Evolutionary conservation across 306 rosid genomes (phyloP).

Genomic region (Prunus campanulata): DNA sequence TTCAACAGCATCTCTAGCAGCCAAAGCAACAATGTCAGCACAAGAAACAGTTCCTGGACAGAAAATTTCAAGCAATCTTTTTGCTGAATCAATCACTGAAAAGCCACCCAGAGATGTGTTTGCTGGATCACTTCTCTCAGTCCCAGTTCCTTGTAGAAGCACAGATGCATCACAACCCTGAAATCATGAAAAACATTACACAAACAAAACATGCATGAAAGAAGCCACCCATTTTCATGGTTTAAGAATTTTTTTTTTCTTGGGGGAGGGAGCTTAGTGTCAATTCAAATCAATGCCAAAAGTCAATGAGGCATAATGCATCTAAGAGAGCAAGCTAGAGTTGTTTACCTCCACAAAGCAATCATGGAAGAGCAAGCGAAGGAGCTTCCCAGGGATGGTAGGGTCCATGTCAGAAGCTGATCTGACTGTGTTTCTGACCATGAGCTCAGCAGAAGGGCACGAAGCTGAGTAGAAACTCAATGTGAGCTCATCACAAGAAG

Average conservation of each 20-base stretch:
- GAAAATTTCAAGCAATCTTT: slow-evolving; percentile 56
- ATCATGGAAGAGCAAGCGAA: slow-evolving; percentile 88
- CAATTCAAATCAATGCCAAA: not conserved
- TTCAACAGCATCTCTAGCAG: slow-evolving; percentile 94
- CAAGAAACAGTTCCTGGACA: slow-evolving; percentile 89
- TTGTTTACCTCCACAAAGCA: slow-evolving; percentile 87
- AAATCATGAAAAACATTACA: not conserved
- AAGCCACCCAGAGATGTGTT: slow-evolving; percentile 79
- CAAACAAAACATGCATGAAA: not conserved
- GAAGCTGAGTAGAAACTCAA: slow-evolving; percentile 64
- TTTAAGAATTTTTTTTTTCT: too few relatives aligned
- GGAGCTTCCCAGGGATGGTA: slow-evolving; percentile 83
- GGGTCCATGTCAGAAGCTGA: slow-evolving; percentile 69
- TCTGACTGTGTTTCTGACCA: slow-evolving; percentile 55
- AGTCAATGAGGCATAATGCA: not conserved
- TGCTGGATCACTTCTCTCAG: slow-evolving; percentile 80
- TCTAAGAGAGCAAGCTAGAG: not conserved
- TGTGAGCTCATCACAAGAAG: slow-evolving; percentile 47
- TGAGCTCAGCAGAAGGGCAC: slow-evolving; percentile 74
- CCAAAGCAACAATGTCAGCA: slow-evolving; percentile 82
- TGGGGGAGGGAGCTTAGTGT: not conserved
- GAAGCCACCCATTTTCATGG: not conserved
- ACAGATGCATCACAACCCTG: slow-evolving; percentile 95
- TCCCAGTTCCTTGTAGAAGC: slow-evolving; percentile 68
- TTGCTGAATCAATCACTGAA: slow-evolving; percentile 72